Evolutionary conservation across 495 filamentous ascomycete species (phyloP).

Genomic region (Pyronema omphalodes): DNA sequence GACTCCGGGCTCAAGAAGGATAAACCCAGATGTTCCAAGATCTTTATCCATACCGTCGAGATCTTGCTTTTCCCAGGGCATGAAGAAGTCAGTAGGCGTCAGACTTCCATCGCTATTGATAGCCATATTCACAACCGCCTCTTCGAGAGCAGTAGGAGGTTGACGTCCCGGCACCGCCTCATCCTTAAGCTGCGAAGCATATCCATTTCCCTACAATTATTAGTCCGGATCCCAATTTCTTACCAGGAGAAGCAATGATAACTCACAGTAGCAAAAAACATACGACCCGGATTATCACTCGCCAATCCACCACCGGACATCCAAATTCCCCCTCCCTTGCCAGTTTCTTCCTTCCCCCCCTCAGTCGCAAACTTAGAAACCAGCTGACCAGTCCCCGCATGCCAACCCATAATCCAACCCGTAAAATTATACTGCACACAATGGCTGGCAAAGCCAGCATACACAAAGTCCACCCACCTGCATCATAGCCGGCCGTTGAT

Average conservation of each 20-base stretch:
- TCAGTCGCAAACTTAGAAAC: conserved; percentile 28
- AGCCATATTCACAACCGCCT: conserved; percentile 26
- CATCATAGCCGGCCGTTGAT: conserved; percentile 29
- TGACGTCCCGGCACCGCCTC: conserved; percentile 24
- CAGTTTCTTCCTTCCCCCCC: conserved; percentile 21
- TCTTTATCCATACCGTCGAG: conserved; percentile 24
- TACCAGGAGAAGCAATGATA: not conserved
- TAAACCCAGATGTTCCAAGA: conserved; percentile 23
- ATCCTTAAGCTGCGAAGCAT: conserved; percentile 23
- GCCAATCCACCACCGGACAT: conserved; percentile 25
- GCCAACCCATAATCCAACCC: conserved; percentile 31
- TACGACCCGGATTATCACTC: conserved; percentile 23
- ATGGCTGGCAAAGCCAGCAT: conserved; percentile 31
- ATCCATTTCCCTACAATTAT: conserved; percentile 20
- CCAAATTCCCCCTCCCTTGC: conserved; percentile 24
- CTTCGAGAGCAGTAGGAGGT: conserved; percentile 24
- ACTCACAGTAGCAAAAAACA: conserved; percentile 3
- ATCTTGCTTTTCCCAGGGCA: conserved; percentile 16
- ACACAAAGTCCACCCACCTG: conserved; percentile 27
- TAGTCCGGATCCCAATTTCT: not conserved
- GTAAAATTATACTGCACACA: conserved; percentile 34
- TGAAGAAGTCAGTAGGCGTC: conserved; percentile 20
- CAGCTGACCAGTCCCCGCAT: conserved; percentile 27
- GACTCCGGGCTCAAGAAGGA: conserved; percentile 25
- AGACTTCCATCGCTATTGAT: conserved; percentile 23